Evolutionary conservation across 306 rosid genomes (phyloP), one percentile per base, ranked within the genome.

Genomic region (Trifolium fragiferum): DNA sequence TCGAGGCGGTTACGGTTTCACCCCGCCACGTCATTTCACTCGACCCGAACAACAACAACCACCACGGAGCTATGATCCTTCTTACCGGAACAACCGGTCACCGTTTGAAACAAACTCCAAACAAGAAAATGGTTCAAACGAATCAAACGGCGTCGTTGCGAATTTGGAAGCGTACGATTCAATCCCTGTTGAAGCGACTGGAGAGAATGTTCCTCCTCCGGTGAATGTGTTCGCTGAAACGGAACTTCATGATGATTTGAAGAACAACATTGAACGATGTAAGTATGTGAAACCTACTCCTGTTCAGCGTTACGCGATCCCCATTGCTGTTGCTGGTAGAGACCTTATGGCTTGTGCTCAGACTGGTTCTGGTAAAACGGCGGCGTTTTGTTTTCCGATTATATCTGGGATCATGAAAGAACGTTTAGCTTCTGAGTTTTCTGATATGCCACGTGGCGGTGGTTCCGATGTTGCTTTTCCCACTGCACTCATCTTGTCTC

Each of bases 201-300:
- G 97, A n/a, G 57, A 74, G 7, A 57, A 89, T 38, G 87, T 89
- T 50, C 90, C 94, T 0, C 86, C 87, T 1, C 82, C 97, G 40
- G 94, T 87, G 62, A 75, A 71, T 62, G 62, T 82, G 1, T 91
- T 91, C 59, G 84, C 83, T 0, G 92, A 86, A 65, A 82, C 90
- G 0, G 97, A 87, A 65, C 68, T 89, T 44, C 88, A 80, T 5
- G 88, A 89, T 0, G 86, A 76, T 2, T 79, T 91, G 80, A 89
- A 79, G 77, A 35, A 9, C 15, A 91, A 91, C 41, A 87, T 89
- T 14, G 50, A 75, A 82, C 60, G 90, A 79, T 91, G 97, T 87
- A 89, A 86, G 86, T 91, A 91, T 82, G 90, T 91, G 54, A 91
- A 86, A 63, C 97, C 97, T 8, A 91, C 97, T 15, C 97, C 97